Conservation (phyloP, 495 filamentous ascomycete species). For the Neurospora hispaniola region DNA sequence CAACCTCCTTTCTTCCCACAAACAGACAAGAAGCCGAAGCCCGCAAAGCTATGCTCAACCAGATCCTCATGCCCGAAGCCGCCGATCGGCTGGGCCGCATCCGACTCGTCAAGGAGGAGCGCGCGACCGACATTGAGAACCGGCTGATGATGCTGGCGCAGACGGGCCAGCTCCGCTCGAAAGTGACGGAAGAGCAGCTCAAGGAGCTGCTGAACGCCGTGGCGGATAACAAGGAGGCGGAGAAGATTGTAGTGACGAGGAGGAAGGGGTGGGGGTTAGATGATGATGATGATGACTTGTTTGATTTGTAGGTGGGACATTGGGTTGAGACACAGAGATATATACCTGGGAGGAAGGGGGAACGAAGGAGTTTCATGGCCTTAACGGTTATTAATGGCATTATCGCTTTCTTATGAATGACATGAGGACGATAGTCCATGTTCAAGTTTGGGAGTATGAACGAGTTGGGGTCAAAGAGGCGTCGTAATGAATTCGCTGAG, state of each 20-base stretch:
- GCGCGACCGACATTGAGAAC: constrained; percentile 85
- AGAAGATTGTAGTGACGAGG: constrained; percentile 75
- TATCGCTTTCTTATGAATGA: not conserved
- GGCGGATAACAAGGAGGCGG: constrained; percentile 56
- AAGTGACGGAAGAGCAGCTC: constrained; percentile 86
- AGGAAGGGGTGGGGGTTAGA: constrained; percentile 78
- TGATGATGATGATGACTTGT: constrained; percentile 77
- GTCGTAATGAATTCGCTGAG: not conserved
- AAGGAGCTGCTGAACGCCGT: constrained; percentile 82
- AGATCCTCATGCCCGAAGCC: constrained; percentile 90
- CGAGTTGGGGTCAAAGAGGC: not conserved
- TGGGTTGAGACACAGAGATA: not conserved
- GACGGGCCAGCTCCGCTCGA: constrained; percentile 70
- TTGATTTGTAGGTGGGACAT: constrained; percentile 40
- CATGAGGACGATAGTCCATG: not conserved
- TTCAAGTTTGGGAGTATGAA: not conserved
- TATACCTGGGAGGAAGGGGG: not conserved
- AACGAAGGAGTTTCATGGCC: not conserved
- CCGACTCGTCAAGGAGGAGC: constrained; percentile 86
- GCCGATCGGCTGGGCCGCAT: constrained; percentile 90
- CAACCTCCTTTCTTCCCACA: not conserved
- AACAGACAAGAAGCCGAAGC: constrained; percentile 43
- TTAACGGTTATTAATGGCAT: not conserved
- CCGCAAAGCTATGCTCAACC: constrained; percentile 67
- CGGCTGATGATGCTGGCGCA: constrained; percentile 85